Base-by-base conservation (phyloP, 257 asterid species). In the Apocynum venetum region DNA sequence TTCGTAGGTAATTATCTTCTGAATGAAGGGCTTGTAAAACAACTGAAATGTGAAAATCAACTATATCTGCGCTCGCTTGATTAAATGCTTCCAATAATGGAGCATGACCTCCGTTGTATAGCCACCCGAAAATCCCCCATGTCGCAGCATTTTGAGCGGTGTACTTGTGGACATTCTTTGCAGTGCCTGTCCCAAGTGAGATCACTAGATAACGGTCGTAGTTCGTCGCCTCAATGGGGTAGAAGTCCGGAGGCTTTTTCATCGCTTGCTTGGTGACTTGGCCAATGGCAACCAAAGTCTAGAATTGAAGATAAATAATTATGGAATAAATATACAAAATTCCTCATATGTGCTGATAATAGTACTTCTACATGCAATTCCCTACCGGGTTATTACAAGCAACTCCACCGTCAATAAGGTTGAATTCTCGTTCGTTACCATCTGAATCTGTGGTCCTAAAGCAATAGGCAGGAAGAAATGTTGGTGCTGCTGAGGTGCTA, bases 111-210 rank as follows among this genome's bases (percentile, higher is more conserved):
- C 43, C 77, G 38, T 83, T 17, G 4, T 57, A 79, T 9, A 90
- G 63, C 97, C 96, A 91, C 60, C 84, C 89, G 51, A 90, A 36
- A 38, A 87, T 38, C n/a, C 97, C 93, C 97, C 96, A 91, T 19
- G 75, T 78, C 1, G 86, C 75, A 43, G 89, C 93, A 52, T 41
- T 77, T 74, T 71, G 47, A 6, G 93, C 92, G 8, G 79, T 81
- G 59, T 79, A 88, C 25, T 71, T 81, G 2, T 59, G 82, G 15
- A 83, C 90, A 12, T 86, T 83, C 79, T 79, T 85, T 13, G 82
- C 80, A 0, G 84, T 61, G 4, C 96, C 96, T 2, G 97, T 89
- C 48, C 97, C 97, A 3, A 89, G 3, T 5, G 94, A 89, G 52
- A 91, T 74, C 13, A 91, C 92, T 0, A 91, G 83, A 55, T 85